These are phyloP conservation scores for Globisporangium polare DNA, from an alignment of 352 stramenopile genomes.

Conservation along the genomic window DNA sequence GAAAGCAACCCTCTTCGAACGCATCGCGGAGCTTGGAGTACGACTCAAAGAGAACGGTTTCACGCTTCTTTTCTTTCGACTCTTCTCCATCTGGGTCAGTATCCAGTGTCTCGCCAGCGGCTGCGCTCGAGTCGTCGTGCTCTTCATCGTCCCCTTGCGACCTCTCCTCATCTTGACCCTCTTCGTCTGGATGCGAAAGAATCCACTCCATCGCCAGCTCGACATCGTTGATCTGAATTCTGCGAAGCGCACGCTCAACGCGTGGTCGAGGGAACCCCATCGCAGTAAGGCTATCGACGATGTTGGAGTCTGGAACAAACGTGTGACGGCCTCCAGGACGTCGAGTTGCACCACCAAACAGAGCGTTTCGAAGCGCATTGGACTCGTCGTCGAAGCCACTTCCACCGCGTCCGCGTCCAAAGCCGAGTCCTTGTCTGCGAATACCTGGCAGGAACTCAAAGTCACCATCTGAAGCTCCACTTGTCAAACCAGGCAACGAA, in stretches of 20 bases:
- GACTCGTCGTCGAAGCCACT: conserved; percentile 38
- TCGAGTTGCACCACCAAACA: conserved; percentile 37
- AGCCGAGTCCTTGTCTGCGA: conserved; percentile 31
- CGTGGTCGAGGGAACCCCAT: conserved; percentile 94
- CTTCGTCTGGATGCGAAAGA: conserved; percentile 85
- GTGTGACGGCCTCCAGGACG: conserved; percentile 30
- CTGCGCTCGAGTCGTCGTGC: conserved; percentile 10
- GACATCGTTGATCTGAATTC: conserved; percentile 88
- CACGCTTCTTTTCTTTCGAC: conserved; percentile 31
- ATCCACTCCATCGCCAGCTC: conserved; percentile 97
- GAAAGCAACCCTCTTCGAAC: conserved; percentile 68
- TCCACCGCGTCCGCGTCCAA: conserved; percentile 23
- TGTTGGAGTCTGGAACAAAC: conserved; percentile 89
- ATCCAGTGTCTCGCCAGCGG: background rate
- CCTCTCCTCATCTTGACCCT: conserved; percentile 29
- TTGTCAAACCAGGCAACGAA: background rate
- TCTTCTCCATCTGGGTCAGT: conserved; percentile 10
- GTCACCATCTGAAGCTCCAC: conserved; percentile 20
- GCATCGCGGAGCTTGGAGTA: conserved; percentile 49
- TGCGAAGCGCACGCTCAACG: conserved; percentile 88
- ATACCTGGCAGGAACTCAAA: conserved; percentile 22
- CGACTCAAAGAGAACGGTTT: conserved; percentile 41
- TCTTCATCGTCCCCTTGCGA: conserved; percentile 24
- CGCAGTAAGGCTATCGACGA: conserved; percentile 90
- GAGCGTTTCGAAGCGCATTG: conserved; percentile 34